phyloP scores from a whole-genome alignment of 305 asterid genomes.

The Solanum hybrid region DNA sequence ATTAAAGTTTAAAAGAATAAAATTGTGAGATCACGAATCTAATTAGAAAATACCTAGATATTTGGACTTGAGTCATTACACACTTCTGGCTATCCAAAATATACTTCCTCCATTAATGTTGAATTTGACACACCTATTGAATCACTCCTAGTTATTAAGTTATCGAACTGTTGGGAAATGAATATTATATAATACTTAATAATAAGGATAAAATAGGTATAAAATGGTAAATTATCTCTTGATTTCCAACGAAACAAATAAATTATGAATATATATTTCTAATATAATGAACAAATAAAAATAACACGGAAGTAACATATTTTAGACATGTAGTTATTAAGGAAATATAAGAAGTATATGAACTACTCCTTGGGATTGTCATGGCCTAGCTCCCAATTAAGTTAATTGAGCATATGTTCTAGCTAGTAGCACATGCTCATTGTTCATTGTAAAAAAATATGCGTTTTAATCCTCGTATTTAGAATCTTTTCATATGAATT shows the following conservation, averaged over 20 bases:
- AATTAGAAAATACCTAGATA: not conserved
- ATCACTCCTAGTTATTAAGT: not conserved
- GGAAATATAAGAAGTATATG: not conserved
- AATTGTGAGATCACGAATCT: not conserved
- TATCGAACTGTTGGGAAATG: not conserved
- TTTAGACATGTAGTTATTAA: not conserved
- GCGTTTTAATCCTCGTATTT: not conserved
- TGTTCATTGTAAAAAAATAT: not conserved
- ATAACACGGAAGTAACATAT: not conserved
- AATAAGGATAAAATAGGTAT: not conserved
- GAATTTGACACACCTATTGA: not conserved
- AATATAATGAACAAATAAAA: no score
- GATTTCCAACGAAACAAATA: not conserved
- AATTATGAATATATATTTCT: no score
- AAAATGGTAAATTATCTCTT: no score
- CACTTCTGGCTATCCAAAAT: not conserved
- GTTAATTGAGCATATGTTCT: not conserved
- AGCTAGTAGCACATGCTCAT: not conserved
- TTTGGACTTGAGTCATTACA: not conserved
- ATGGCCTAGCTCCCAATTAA: not conserved
- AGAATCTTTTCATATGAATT: not conserved
- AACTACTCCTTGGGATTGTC: not conserved
- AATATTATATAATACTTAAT: not conserved
- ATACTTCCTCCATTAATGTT: not conserved
- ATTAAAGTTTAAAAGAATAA: not conserved